Base-by-base conservation (phyloP, 768 basidiomycete genomes). In the Lactarius psammicola region DNA sequence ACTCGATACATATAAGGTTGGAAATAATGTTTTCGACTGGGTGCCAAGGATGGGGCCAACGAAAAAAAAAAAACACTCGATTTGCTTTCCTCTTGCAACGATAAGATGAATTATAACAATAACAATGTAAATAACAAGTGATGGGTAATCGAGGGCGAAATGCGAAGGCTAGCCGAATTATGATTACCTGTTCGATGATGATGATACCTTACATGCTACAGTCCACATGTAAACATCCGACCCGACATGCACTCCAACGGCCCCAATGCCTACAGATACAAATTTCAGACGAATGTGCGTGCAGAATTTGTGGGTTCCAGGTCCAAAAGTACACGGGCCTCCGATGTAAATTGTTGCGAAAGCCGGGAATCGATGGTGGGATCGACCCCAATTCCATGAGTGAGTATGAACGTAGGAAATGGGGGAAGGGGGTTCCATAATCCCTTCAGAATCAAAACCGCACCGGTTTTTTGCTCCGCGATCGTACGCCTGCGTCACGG, bases 181-280 rank as follows among this genome's bases (percentile, higher is more conserved):
- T 26, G 49, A 51, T 51, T 7, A 23, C 49, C 49, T 26, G 46
- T n/a, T 51, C 6, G 49, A 17, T 13, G 46, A 49, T 13, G 46
- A 49, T 49, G 31, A 18, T 10, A 18, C 10, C 31, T 55, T 54
- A 49, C 38, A 23, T 40, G 36, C 55, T 33, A 64, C 49, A 54
- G 44, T 49, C 20, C 44, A 17, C 54, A 60, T 57, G 46, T 49
- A 31, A 55, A 60, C 42, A 60, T 23, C 30, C 18, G 28, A 31
- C 36, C 30, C 18, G 28, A 31, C 36, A 28, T 51, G 46, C 56
- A 38, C 42, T 55, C 38, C 53, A 33, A 34, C 26, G 46, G 57
- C 28, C 56, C 34, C 23, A 28, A 36, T 28, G 40, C 28, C 42
- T 56, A 56, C 18, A 38, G 28, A 49, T 56, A 65, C 64, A 60